These are phyloP conservation scores for Cyberlindnera subsufficiens DNA, from an alignment of 805 yeast species.

Conservation along the genomic window DNA sequence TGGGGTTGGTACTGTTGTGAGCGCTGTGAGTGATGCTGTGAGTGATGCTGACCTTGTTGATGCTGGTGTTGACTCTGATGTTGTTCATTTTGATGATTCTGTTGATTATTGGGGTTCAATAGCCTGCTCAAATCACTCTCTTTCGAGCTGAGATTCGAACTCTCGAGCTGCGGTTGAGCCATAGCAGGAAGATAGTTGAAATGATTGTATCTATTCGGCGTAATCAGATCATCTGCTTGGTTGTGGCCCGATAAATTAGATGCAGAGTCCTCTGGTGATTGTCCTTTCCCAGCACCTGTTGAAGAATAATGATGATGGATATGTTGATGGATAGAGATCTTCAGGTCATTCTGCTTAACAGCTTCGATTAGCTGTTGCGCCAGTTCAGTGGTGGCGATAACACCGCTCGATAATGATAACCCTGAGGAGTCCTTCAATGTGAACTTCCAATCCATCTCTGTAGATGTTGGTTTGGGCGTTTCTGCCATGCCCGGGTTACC, in stretches of 20 bases:
- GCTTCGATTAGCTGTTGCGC: conserved; percentile 54
- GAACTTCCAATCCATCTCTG: conserved; percentile 58
- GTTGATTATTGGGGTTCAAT: conserved; percentile 29
- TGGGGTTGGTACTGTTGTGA: conserved; percentile 1
- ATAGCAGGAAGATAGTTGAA: conserved; percentile 73
- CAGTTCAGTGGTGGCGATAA: conserved; percentile 44
- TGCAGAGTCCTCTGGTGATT: conserved; percentile 21
- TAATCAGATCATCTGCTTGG: conserved; percentile 25
- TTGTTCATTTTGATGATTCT: conserved; percentile 1
- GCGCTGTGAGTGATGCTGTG: conserved; percentile 2
- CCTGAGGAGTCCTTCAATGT: conserved; percentile 42
- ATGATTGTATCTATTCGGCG: conserved; percentile 56
- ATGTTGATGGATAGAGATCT: conserved; percentile 78
- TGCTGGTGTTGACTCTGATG: neutral
- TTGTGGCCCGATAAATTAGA: conserved; percentile 16
- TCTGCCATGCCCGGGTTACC: conserved; percentile 2
- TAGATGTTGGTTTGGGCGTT: conserved; percentile 23
- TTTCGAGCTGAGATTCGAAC: conserved; percentile 38
- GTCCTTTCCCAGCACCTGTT: conserved; percentile 21
- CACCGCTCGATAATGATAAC: conserved; percentile 42
- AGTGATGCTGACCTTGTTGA: conserved; percentile 2
- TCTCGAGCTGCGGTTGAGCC: conserved; percentile 63
- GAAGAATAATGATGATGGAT: conserved; percentile 66
- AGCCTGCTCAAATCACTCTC: conserved; percentile 40
- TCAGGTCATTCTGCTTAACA: conserved; percentile 51